phyloP scores from a whole-genome alignment of 805 yeast species.

The Metschnikowia similis region DNA sequence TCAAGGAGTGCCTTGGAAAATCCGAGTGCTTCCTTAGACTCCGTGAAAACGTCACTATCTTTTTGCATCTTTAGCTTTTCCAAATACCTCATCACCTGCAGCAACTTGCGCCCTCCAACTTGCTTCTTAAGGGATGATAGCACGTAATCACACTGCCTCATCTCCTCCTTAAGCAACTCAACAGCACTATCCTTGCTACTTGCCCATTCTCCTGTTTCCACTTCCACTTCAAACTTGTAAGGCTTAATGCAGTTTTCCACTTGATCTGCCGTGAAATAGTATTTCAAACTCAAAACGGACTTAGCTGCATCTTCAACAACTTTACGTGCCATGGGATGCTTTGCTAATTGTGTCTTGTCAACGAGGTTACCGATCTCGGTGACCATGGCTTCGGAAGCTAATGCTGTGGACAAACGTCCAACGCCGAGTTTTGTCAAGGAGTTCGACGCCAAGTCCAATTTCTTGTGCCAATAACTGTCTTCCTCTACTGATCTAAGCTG shows the following conservation, averaged over 20 bases:
- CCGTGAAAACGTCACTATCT: slow-evolving; percentile 27
- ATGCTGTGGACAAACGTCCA: slow-evolving; percentile 81
- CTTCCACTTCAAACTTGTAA: slow-evolving; percentile 92
- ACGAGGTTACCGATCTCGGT: slow-evolving; percentile 74
- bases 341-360: slow-evolving; percentile 67
- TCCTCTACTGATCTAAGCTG: slow-evolving; percentile 48
- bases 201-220: slow-evolving; percentile 93
- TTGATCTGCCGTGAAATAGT: slow-evolving; percentile 92
- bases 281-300: slow-evolving; percentile 71
- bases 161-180: slow-evolving; percentile 72
- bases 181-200: slow-evolving; percentile 75
- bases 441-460: slow-evolving; percentile 78
- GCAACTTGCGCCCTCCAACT: slow-evolving; percentile 80
- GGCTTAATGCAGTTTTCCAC: slow-evolving; percentile 98
- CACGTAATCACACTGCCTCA: slow-evolving; percentile 71
- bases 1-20: slow-evolving; percentile 72
- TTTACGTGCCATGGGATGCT: slow-evolving; percentile 81
- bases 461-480: slow-evolving; percentile 82
- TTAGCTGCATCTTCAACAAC: slow-evolving; percentile 83
- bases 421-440: slow-evolving; percentile 88
- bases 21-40: slow-evolving; percentile 71
- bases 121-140: slow-evolving; percentile 55
- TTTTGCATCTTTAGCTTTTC: slow-evolving; percentile 43
- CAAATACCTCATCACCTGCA: slow-evolving; percentile 75
- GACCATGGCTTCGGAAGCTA: slow-evolving; percentile 75